These are phyloP conservation scores for Cucumis hystrix DNA, from an alignment of 306 rosid genomes.

Conservation along the genomic window DNA sequence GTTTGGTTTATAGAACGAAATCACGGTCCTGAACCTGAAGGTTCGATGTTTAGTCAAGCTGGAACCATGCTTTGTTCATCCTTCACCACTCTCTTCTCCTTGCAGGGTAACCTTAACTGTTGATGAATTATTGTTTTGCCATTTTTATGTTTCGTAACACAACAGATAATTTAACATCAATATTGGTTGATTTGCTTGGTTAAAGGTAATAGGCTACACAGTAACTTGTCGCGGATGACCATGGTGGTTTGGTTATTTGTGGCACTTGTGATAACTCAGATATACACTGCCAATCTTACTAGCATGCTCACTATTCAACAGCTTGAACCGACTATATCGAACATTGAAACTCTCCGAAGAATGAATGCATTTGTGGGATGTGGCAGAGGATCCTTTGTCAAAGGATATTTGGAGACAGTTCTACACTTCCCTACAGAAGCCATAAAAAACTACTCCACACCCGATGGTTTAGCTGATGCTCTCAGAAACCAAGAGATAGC, in stretches of 20 bases:
- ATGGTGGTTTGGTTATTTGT: slow-evolving; percentile 41
- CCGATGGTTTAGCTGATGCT: slow-evolving; percentile 21
- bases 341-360: slow-evolving; percentile 13
- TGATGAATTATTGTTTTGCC: neutral
- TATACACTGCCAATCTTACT: slow-evolving; percentile 33
- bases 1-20: slow-evolving; percentile 36
- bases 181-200: neutral
- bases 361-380: slow-evolving; percentile 24
- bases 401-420: slow-evolving; percentile 13
- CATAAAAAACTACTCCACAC: slow-evolving; percentile 11
- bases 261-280: slow-evolving; percentile 29
- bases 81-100: slow-evolving; percentile 29
- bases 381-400: slow-evolving; percentile 20
- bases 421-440: neutral
- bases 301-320: slow-evolving; percentile 33
- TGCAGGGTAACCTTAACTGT: slow-evolving; percentile 18
- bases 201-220: slow-evolving; percentile 23
- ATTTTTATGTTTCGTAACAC: neutral
- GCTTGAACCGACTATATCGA: slow-evolving; percentile 27
- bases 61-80: slow-evolving; percentile 28
- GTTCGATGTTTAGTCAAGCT: slow-evolving; percentile 25
- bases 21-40: slow-evolving; percentile 12
- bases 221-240: slow-evolving; percentile 29
- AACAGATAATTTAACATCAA: neutral
- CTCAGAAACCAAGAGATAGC: slow-evolving; percentile 25